phyloP scores from a whole-genome alignment of 163 green algal genomes.

The Scenedesmus sp. region DNA sequence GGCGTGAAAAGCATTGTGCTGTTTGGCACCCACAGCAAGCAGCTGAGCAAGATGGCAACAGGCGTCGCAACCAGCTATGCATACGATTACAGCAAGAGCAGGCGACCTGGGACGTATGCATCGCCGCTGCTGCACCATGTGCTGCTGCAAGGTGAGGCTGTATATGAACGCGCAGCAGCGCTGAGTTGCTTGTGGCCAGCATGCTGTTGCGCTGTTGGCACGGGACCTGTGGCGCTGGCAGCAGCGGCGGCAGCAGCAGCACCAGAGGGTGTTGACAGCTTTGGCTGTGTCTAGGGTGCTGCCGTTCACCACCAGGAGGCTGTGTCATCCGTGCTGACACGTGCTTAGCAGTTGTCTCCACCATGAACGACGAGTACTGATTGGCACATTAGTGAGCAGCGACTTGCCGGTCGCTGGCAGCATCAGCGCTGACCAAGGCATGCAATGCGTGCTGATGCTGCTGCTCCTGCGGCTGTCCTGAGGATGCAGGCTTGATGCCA shows the following conservation, averaged over 20 bases:
- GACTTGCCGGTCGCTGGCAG: too few species aligned
- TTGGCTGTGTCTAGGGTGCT: too few species aligned
- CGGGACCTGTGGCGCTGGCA: too few species aligned
- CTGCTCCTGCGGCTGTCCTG: background rate
- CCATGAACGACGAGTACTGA: too few species aligned
- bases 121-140: slow-evolving; percentile 48
- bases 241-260: background rate
- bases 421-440: too few species aligned
- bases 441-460: background rate
- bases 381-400: too few species aligned
- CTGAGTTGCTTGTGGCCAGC: background rate
- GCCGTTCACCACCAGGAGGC: too few species aligned
- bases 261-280: background rate
- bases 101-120: background rate
- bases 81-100: slow-evolving; percentile 20
- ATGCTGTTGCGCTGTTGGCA: too few species aligned
- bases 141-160: slow-evolving; percentile 39
- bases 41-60: background rate
- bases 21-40: slow-evolving; percentile 4
- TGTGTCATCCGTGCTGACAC: too few species aligned
- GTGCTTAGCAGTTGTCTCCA: too few species aligned
- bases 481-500: slow-evolving; percentile 32
- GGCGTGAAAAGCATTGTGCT: background rate
- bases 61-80: slow-evolving; percentile 24
- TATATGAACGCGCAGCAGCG: too few species aligned